Base-by-base conservation (phyloP, 345 rosid species). In the Populus simonii region DNA sequence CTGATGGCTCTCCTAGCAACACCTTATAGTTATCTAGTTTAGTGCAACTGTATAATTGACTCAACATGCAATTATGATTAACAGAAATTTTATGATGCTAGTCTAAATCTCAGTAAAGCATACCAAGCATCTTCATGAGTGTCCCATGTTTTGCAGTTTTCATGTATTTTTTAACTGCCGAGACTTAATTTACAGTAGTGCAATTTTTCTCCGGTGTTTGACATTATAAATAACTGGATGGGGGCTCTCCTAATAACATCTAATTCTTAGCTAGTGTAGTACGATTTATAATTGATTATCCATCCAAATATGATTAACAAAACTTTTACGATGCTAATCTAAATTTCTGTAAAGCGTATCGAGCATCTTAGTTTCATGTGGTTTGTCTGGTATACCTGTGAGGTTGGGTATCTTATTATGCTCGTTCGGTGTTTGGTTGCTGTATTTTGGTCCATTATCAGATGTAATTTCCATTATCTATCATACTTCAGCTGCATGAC, bases 401-500 rank as follows among this genome's bases (percentile, higher is more conserved):
- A 29, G 68, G 49, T 18, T 36, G 70, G 47, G 47, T 29, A n/a
- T 20, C 31, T 51, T 62, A 13, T 63, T 8, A 7, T 68, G 71
- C 23, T 25, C 66, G 51, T 27, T 47, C 18, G 62, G n/a, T 66
- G n/a, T 73, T 75, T 47, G 66, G 57, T 63, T 36, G 23, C 47
- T 76, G 65, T 68, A 68, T 12, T 68, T 80, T 75, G 23, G 25
- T 47, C 17, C 62, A 67, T 20, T 47, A 8, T 36, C 61, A 75
- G 38, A 43, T 73, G 25, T 51, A 53, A 49, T 43, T 61, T n/a
- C 74, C 70, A 17, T 66, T n/a, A 25, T 67, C 7, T 74, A 20
- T 41, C 63, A 72, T 68, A 18, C 25, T 63, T 25, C 18, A 51
- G 15, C 22, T 71, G 68, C 36, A 15, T 67, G n/a, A 12, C 25